These are phyloP conservation scores for Schwanniomyces pseudopolymorphus DNA, from an alignment of 805 yeast genomes.

Conservation along the genomic window DNA sequence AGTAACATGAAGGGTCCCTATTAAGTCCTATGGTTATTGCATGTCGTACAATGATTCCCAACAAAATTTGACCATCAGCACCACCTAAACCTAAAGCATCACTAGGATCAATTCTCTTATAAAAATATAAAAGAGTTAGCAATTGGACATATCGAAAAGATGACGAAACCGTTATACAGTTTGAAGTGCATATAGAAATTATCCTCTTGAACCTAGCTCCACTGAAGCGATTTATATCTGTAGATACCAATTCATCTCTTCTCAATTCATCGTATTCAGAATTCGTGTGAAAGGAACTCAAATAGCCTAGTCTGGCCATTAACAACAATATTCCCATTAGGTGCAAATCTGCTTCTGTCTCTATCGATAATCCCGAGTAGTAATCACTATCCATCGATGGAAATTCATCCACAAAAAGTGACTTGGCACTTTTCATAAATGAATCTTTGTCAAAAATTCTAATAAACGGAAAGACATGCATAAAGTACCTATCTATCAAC, in stretches of 20 bases:
- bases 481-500: constrained; percentile 33
- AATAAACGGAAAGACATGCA: constrained; percentile 39
- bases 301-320: constrained; percentile 34
- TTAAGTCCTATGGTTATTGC: constrained; percentile 41
- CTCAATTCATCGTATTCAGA: constrained; percentile 23
- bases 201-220: constrained; percentile 28
- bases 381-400: constrained; percentile 16
- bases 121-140: constrained; percentile 31
- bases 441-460: constrained; percentile 33
- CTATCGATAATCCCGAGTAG: constrained; percentile 21
- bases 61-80: constrained; percentile 36
- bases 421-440: constrained; percentile 23
- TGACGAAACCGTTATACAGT: constrained; percentile 28
- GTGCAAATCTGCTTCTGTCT: constrained; percentile 30
- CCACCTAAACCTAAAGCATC: constrained; percentile 44
- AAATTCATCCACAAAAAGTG: constrained; percentile 21
- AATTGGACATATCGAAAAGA: constrained; percentile 36
- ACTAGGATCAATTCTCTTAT: constrained; percentile 38
- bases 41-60: constrained; percentile 36
- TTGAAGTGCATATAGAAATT: constrained; percentile 34
- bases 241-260: constrained; percentile 27
- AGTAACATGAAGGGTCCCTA: constrained; percentile 36
- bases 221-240: constrained; percentile 30
- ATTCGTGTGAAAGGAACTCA: constrained; percentile 38
- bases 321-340: constrained; percentile 30